These are phyloP conservation scores for Scheffersomyces parashehatae DNA, from an alignment of 1,139 yeast genomes.

Conservation along the genomic window DNA sequence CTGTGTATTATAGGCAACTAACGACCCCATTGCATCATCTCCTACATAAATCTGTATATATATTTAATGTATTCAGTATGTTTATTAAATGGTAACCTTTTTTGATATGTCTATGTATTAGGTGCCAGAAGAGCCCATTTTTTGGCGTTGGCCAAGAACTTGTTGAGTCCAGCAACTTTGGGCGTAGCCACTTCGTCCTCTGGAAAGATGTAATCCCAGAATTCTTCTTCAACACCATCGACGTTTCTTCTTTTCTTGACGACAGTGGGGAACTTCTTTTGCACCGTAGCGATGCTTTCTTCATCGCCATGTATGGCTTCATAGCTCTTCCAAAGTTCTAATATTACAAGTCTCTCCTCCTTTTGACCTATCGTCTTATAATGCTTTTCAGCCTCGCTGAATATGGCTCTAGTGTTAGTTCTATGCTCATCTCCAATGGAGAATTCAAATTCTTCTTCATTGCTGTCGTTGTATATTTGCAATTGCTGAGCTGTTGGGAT, in stretches of 20 bases:
- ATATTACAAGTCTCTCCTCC: conserved; percentile 52
- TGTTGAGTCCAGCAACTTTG: conserved; percentile 37
- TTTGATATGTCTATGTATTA: not conserved
- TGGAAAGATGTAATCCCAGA: conserved; percentile 67
- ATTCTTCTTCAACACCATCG: conserved; percentile 55
- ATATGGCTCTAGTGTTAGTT: conserved; percentile 53
- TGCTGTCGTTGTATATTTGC: conserved; percentile 32
- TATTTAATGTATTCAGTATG: no score
- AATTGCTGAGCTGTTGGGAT: conserved; percentile 61
- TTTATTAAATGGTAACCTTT: not conserved
- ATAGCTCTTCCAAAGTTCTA: conserved; percentile 67
- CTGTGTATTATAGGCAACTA: no score
- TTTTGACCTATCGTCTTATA: conserved; percentile 38
- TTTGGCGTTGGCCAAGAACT: conserved; percentile 63
- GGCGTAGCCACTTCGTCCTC: conserved; percentile 41
- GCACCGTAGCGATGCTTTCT: conserved; percentile 35
- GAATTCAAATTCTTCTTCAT: conserved; percentile 50
- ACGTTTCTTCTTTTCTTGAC: conserved; percentile 48
- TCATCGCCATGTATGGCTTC: conserved; percentile 64
- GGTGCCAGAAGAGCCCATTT: conserved; percentile 46
- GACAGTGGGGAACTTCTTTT: conserved; percentile 55
- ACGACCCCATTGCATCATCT: no score
- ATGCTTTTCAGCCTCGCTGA: conserved; percentile 52
- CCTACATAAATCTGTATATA: no score
- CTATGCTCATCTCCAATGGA: conserved; percentile 55